A percentile compares a stretch with the other conserved stretches of the same genome.
Conservation (phyloP, 192 early-diverging fungal genomes). For the Cladochytrium replicatum region DNA sequence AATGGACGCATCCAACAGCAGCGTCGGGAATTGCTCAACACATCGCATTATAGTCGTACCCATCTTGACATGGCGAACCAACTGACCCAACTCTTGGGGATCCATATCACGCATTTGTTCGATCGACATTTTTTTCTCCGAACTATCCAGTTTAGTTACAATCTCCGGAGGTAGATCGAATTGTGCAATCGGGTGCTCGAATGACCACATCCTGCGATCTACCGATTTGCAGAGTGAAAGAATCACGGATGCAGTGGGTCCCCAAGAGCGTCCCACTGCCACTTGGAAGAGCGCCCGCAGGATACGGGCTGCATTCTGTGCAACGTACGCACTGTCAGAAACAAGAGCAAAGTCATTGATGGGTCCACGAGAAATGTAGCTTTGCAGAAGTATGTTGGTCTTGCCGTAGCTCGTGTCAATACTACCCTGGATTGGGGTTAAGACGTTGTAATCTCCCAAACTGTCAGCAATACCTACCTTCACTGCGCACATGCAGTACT, state of each 20-base stretch:
- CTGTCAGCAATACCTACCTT: conserved; percentile 42
- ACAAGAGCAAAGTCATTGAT: conserved; percentile 92
- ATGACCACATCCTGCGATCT: conserved; percentile 85
- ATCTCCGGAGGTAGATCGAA: conserved; percentile 68
- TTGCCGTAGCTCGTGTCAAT: conserved; percentile 78
- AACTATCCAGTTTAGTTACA: conserved; percentile 61
- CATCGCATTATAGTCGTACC: conserved; percentile 62
- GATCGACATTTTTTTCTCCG: conserved; percentile 33
- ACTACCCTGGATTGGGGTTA: conserved; percentile 45
- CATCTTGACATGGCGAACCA: conserved; percentile 72
- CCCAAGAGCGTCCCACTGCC: conserved; percentile 83
- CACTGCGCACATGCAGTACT: conserved; percentile 74
- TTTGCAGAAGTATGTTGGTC: conserved; percentile 88
- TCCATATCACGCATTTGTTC: conserved; percentile 79
- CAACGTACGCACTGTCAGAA: conserved; percentile 87
- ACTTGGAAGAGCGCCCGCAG: conserved; percentile 94
- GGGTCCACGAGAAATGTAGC: conserved; percentile 63
- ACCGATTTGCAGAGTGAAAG: conserved; percentile 80
- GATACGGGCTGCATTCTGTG: conserved; percentile 88
- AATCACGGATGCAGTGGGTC: conserved; percentile 63
- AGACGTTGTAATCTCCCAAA: background rate
- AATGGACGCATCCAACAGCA: conserved; percentile 70
- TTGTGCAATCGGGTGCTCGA: conserved; percentile 80
- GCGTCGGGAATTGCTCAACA: conserved; percentile 75
- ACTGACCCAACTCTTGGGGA: conserved; percentile 71